Evolutionary conservation across 2,329 filamentous ascomycete species (phyloP), one percentile per base, ranked within the genome.

Genomic region (Neofusicoccum parvum): DNA sequence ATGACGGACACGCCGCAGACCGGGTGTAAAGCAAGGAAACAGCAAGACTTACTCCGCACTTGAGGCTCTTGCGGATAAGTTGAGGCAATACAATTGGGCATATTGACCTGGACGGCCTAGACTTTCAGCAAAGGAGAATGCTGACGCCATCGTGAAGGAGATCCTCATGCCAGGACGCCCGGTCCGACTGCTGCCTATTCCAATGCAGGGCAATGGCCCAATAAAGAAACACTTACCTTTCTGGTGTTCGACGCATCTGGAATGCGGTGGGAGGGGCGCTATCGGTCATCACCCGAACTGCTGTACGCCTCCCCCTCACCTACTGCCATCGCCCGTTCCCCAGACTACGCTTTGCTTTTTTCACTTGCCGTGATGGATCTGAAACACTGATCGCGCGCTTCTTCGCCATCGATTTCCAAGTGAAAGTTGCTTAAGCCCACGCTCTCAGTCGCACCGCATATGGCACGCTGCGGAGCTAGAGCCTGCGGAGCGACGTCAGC

Each of bases 401-500:
- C 15, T 36, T 9, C 27, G 15, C 56, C n/a, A 36, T 48, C 32
- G 14, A 14, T 20, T 32, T 37, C 27, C 43, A 17, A 2, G 17
- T n/a, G 11, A 23, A 23, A 20, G n/a, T 59, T 27, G 56, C 56
- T 59, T 46, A 14, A 46, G 15, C 32, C 27, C 15, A 43, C n/a
- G 56, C 27, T 27, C n/a, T n/a, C 56, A 46, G 56, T 59, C 14
- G 41, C 56, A 59, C 56, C 11, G 41, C 56, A 59, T 48, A 59
- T 27, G 41, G 56, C 41, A 48, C 56, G 32, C n/a, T 46, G 41
- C 56, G 56, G 54, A 59, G 56, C 56, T 59, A 59, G 27, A 48
- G 27, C 11, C 54, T 59, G 56, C 56, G 41, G 56, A 59, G 56
- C 56, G 56, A 59, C 56, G 56, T 59, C 56, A 59, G 56, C 56